Base-by-base conservation (phyloP, 139 green algal genomes). In the Chlamydomonas eustigma region DNA sequence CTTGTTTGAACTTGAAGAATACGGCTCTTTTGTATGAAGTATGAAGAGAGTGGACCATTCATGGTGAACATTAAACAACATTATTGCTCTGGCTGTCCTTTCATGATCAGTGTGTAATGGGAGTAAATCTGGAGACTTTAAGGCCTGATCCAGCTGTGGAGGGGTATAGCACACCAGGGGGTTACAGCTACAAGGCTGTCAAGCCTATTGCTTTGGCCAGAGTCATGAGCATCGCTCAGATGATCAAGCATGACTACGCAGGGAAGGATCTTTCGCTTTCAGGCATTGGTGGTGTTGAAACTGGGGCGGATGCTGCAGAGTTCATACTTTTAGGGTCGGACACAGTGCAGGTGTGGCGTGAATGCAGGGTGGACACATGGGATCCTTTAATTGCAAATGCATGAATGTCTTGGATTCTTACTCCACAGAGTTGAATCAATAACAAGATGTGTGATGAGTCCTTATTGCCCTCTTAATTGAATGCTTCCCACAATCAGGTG, bases 201-300 rank as follows among this genome's bases (percentile, higher is more conserved):
- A 97, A 97, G 87, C 95, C 95, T 66, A 99, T 99, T 52, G 95
- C 95, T 1, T 90, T 99, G 64, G 95, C 93, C 72, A 85, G 84
- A 76, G 80, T 84, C 38, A 86, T 85, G 68, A 52, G 31, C 76
- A 90, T 90, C 71, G 74, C 80, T 8, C 66, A 87, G 76, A 83
- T 95, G 81, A 95, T 97, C 35, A 25, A 69, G n/a, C 18, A 79
- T 37, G 91, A 96, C 24, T 94, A 86, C 72, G 73, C 74, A 33
- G 76, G 64, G 1, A 68, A 78, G 51, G 78, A 71, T 22, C 84
- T 78, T 4, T 84, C 78, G 30, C 82, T 98, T 33, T 95, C 86
- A 33, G 93, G 90, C 36, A 91, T 97, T 37, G 93, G 95, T 2
- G 95, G 95, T 25, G 89, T 99, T 34, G 94, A 98, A 83, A 96